Evolutionary conservation across 2,329 filamentous ascomycete species (phyloP).

Genomic region (Colletotrichum noveboracense): DNA sequence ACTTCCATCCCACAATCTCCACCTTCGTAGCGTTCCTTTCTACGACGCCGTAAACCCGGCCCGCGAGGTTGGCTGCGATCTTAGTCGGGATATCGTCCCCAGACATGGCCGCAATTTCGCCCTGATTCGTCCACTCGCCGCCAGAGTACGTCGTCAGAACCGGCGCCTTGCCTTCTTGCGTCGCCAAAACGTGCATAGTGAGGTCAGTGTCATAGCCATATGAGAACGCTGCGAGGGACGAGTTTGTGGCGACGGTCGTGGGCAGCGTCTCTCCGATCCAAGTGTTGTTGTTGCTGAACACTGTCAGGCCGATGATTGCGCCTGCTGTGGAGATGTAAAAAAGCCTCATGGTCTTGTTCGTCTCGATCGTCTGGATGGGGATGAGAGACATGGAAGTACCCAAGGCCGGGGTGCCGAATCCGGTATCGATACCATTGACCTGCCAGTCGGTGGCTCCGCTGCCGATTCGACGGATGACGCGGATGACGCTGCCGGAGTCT

Average conservation of each 20-base stretch:
- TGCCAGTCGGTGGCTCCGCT: slow-evolving; percentile 1
- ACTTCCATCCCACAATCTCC: slow-evolving; percentile 18
- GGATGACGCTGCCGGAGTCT: not conserved
- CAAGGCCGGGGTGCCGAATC: not conserved
- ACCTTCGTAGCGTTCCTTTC: not conserved
- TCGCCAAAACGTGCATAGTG: slow-evolving; percentile 11
- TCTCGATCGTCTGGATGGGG: slow-evolving; percentile 1
- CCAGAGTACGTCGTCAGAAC: not conserved
- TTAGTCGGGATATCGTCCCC: slow-evolving; percentile 7
- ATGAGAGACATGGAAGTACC: slow-evolving; percentile 10
- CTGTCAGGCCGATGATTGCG: not conserved
- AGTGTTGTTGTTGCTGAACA: not conserved
- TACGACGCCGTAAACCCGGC: slow-evolving; percentile 16
- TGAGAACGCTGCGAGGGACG: slow-evolving; percentile 12
- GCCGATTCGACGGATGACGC: slow-evolving; percentile 5
- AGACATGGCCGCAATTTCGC: not conserved
- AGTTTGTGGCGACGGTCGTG: not conserved
- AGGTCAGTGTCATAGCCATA: slow-evolving; percentile 14
- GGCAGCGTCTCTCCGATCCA: slow-evolving; percentile 2
- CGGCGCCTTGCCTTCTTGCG: not conserved
- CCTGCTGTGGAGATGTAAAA: slow-evolving; percentile 7
- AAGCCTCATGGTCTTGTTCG: not conserved
- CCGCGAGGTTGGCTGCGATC: slow-evolving; percentile 11
- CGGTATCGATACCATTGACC: not conserved
- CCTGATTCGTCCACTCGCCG: slow-evolving; percentile 10